These are phyloP conservation scores for Lentinula edodes DNA, from an alignment of 768 basidiomycete species.

Conservation along the genomic window DNA sequence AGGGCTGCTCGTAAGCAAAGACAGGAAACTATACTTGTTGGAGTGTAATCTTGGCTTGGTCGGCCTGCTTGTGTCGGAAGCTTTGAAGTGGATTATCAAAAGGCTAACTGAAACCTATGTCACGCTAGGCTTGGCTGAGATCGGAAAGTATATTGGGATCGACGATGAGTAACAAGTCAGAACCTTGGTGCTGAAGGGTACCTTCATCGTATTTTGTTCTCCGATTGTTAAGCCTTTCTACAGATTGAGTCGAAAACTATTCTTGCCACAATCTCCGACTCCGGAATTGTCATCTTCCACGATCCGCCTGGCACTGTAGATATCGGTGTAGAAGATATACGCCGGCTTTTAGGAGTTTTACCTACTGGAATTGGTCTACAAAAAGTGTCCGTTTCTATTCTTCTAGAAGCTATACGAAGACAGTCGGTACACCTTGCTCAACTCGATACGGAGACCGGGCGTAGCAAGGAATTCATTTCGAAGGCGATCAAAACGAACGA, in stretches of 20 bases:
- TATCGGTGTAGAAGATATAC: background rate
- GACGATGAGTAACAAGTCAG: conserved; percentile 17
- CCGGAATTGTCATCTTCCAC: conserved; percentile 71
- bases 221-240: background rate
- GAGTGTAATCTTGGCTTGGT: conserved; percentile 74
- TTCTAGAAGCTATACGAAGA: conserved; percentile 33
- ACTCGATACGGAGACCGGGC: conserved; percentile 52
- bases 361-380: conserved; percentile 8
- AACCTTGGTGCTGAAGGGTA: conserved; percentile 70
- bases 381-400: background rate
- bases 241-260: conserved; percentile 73
- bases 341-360: background rate
- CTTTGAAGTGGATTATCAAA: conserved; percentile 74
- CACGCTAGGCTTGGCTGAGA: conserved; percentile 69
- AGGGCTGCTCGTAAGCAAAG: background rate
- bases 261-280: conserved; percentile 57
- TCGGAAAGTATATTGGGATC: conserved; percentile 42
- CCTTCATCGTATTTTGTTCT: background rate
- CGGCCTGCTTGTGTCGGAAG: conserved; percentile 57
- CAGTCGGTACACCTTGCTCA: conserved; percentile 42
- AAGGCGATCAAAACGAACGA: conserved; percentile 37
- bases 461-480: conserved; percentile 65
- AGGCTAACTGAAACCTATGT: conserved; percentile 81
- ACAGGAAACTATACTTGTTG: conserved; percentile 23
- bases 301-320: conserved; percentile 57